These are phyloP conservation scores for Chrysoporthe cubensis DNA, from an alignment of 2,329 filamentous ascomycete genomes.

Conservation along the genomic window DNA sequence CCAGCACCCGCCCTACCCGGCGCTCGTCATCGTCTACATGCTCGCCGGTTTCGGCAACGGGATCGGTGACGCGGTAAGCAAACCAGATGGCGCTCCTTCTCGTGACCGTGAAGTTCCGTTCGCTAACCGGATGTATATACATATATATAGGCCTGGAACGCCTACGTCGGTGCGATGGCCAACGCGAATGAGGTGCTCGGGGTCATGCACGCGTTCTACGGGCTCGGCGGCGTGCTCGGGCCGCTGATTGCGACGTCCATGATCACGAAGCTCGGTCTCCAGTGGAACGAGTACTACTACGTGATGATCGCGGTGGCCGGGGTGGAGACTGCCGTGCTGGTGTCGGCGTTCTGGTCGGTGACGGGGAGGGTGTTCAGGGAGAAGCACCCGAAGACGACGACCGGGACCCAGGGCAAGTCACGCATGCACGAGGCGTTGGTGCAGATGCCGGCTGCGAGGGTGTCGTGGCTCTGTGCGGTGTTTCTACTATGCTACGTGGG, in stretches of 20 bases:
- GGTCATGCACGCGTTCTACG: conserved; percentile 71
- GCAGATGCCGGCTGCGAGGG: conserved; percentile 47
- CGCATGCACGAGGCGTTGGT: conserved; percentile 46
- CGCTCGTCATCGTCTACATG: conserved; percentile 66
- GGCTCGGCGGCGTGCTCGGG: conserved; percentile 68
- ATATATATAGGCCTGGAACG: conserved; percentile 48
- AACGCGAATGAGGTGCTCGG: conserved; percentile 72
- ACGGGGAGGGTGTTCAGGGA: conserved; percentile 58
- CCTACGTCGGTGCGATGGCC: conserved; percentile 66
- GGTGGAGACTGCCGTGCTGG: conserved; percentile 56
- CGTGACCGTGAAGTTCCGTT: too few relatives aligned
- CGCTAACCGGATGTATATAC: too few relatives aligned
- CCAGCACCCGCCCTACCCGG: conserved; percentile 69
- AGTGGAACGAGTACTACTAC: conserved; percentile 77
- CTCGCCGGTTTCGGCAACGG: conserved; percentile 74
- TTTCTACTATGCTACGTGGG: conserved; percentile 81
- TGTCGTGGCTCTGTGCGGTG: conserved; percentile 71
- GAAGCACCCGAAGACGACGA: conserved; percentile 34
- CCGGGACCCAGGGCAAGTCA: conserved; percentile 34
- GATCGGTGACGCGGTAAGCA: conserved; percentile 51
- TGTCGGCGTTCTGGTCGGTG: conserved; percentile 61
- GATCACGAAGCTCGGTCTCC: conserved; percentile 62
- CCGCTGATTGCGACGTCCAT: conserved; percentile 73
- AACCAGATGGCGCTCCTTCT: too few relatives aligned
- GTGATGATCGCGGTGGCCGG: conserved; percentile 59